Conservation (phyloP, 306 rosid species). For the Senna tora region DNA sequence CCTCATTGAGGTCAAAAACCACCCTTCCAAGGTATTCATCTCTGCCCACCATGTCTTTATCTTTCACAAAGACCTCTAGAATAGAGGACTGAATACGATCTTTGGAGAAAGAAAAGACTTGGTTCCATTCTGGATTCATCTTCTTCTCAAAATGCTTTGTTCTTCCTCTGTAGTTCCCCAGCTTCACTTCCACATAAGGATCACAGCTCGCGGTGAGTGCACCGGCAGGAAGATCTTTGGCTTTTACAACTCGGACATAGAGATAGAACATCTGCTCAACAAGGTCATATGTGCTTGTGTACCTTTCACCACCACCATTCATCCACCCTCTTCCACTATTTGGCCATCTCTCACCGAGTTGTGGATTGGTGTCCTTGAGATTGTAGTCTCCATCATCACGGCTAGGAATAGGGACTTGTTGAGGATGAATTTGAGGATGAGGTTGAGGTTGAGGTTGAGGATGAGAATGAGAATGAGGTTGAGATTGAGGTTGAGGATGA, state of each 20-base stretch:
- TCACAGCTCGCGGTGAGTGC: constrained; percentile 71
- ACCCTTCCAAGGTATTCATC: constrained; percentile 90
- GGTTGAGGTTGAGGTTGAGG: constrained; percentile 17
- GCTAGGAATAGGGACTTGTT: constrained; percentile 40
- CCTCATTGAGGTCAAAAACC: constrained; percentile 78
- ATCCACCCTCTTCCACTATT: constrained; percentile 73
- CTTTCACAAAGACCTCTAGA: constrained; percentile 86
- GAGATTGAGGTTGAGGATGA: constrained; percentile 6
- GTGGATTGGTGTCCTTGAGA: constrained; percentile 78
- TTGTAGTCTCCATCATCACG: constrained; percentile 58
- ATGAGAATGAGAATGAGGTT: constrained; percentile 39
- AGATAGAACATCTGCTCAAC: constrained; percentile 89
- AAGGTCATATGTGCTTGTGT: constrained; percentile 77
- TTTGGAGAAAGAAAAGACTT: constrained; percentile 92
- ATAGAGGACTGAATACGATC: constrained; percentile 78
- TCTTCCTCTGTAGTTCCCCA: constrained; percentile 90
- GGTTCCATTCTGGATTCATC: constrained; percentile 91
- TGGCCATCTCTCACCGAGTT: constrained; percentile 86
- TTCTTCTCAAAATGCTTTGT: constrained; percentile 79
- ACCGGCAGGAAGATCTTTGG: constrained; percentile 75
- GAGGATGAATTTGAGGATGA: constrained; percentile 6
- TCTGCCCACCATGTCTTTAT: constrained; percentile 84
- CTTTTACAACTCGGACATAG: constrained; percentile 78
- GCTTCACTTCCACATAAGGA: constrained; percentile 89
- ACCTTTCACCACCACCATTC: constrained; percentile 65